phyloP scores from a whole-genome alignment of 1,284 basidiomycete genomes.

The Apiotrichum gracile region DNA sequence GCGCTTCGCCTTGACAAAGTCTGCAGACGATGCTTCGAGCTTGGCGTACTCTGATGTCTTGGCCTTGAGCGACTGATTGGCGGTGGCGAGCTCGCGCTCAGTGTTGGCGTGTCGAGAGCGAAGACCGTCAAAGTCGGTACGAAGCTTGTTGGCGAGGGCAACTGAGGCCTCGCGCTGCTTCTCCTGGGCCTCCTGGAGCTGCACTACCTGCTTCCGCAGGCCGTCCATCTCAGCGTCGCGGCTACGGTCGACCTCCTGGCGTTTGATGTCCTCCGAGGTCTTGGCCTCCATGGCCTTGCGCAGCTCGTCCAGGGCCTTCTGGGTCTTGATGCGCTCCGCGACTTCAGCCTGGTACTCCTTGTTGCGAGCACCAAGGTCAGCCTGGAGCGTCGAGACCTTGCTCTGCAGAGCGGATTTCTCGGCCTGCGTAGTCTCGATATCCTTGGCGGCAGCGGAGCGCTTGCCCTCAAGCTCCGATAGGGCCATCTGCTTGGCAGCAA shows the following conservation, averaged over 20 bases:
- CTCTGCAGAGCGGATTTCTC: constrained; percentile 59
- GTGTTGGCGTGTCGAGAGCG: constrained; percentile 52
- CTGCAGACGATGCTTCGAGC: constrained; percentile 55
- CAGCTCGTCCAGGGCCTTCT: constrained; percentile 79
- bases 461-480: constrained; percentile 59
- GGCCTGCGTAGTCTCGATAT: constrained; percentile 33
- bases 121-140: constrained; percentile 46
- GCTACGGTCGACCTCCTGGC: constrained; percentile 77
- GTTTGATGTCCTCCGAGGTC: constrained; percentile 75
- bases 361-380: constrained; percentile 62
- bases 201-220: constrained; percentile 61
- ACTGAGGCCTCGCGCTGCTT: constrained; percentile 26
- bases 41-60: constrained; percentile 52
- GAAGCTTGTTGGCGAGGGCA: constrained; percentile 41
- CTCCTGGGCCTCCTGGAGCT: constrained; percentile 30
- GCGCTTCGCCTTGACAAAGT: constrained; percentile 66
- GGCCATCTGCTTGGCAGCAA: constrained; percentile 72
- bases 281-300: constrained; percentile 75
- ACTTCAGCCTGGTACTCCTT: constrained; percentile 57
- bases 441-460: constrained; percentile 51
- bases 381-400: constrained; percentile 62
- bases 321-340: constrained; percentile 57
- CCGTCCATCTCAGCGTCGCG: constrained; percentile 75
- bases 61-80: constrained; percentile 54
- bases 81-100: constrained; percentile 53